Conservation (phyloP, 768 basidiomycete species). For the Serendipita sp. region DNA sequence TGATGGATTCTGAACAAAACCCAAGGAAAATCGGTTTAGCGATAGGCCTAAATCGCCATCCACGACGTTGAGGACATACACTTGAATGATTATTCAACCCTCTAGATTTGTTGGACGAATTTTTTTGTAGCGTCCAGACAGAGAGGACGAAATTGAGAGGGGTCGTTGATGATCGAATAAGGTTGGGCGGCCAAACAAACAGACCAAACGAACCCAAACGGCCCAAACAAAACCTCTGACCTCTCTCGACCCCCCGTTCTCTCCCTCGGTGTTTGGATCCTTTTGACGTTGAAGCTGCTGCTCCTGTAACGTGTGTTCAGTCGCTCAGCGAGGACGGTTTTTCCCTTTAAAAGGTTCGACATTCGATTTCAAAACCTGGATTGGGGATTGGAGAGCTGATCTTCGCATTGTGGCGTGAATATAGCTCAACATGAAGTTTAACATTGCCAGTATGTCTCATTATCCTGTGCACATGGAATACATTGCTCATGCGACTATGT, state of each 20-base stretch:
- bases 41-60: background rate
- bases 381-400: background rate
- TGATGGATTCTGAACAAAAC: conserved; percentile 27
- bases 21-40: background rate
- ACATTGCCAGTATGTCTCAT: conserved; percentile 76
- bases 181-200: conserved; percentile 7
- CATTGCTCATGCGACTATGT: conserved; percentile 12
- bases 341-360: too few species aligned
- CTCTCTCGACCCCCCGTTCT: too few species aligned
- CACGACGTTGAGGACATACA: background rate
- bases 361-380: too few species aligned
- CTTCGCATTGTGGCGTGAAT: background rate
- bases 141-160: background rate
- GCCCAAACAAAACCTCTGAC: background rate
- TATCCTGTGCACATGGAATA: background rate
- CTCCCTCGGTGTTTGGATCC: background rate
- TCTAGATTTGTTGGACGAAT: background rate
- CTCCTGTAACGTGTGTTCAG: background rate
- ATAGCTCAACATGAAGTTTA: conserved; percentile 72
- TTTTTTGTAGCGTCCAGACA: conserved; percentile 16
- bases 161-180: background rate
- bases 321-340: background rate
- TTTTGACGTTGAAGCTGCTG: background rate
- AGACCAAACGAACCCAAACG: background rate
- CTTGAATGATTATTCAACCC: background rate